Base-by-base conservation (phyloP, 2,329 filamentous ascomycete genomes). In the Diplodia sapinea region DNA sequence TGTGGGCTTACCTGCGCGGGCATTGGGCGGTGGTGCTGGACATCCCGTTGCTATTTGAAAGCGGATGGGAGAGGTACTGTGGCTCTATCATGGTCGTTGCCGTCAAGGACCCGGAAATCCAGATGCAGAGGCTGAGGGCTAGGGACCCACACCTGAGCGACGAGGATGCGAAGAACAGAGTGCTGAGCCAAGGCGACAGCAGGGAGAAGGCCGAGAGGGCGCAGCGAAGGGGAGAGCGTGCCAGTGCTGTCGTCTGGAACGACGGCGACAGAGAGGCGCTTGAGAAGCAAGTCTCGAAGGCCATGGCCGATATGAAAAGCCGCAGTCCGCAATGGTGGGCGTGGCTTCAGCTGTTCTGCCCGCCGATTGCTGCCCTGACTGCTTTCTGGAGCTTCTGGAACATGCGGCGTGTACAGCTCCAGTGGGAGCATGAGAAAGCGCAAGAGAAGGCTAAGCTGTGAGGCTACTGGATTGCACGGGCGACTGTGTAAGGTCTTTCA, bases 21-120 rank as follows among this genome's bases (percentile, higher is more conserved):
- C 78, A 88, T 75, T 95, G 94, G 93, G 94, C 93, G 0, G 93
- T 97, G 4, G 90, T 99, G 43, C 84, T 98, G 17, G 95, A 99
- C 76, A 89, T 99, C 9, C 95, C 95, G 63, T 82, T 99, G 65
- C 84, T 99, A 51, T 97, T 97, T 73, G 95, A 99, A 83, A 90
- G 88, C 72, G 88, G 89, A 2, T 89, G 97, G 79, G 95, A 99
- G 78, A 83, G 88, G 50, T 87, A 96, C 71, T 97, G 94, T 75
- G 93, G 93, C 4, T 89, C 88, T 0, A 91, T 96, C 17, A 80
- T 97, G 69, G 93, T 99, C 0, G 94, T 98, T 1, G 93, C 90
- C 0, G 93, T 98, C 23, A 83, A 81, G 12, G 92, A 97, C 72
- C 89, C 92, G 0, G 86, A 85, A 70, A 85, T 94, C 56, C 95